Evolutionary conservation across 306 rosid species (phyloP).

Genomic region (Trifolium repens): DNA sequence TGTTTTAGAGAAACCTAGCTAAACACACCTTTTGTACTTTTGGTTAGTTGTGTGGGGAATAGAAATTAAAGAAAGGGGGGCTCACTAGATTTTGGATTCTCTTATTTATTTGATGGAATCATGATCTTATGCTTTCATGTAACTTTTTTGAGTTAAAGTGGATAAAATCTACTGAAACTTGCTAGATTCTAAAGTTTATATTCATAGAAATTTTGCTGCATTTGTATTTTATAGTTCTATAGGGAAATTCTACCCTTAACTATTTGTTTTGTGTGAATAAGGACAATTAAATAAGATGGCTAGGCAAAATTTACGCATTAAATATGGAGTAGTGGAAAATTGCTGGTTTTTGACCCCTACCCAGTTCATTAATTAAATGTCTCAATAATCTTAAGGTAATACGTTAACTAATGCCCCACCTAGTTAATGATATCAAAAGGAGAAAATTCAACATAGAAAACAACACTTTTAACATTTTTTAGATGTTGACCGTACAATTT

Average conservation of each 20-base stretch:
- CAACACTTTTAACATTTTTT: no score
- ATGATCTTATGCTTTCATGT: constrained; percentile 31
- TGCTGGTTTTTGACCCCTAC: no score
- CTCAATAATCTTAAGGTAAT: no score
- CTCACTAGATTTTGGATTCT: constrained; percentile 35
- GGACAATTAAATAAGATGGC: no score
- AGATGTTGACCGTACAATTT: no score
- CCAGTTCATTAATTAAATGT: no score
- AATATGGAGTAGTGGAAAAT: no score
- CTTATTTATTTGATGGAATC: constrained; percentile 24
- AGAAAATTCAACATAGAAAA: no score
- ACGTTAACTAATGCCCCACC: no score
- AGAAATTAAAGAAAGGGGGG: not conserved
- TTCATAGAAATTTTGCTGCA: constrained; percentile 2
- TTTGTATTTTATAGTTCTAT: not conserved
- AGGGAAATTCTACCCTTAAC: not conserved
- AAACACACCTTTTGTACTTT: constrained; percentile 5
- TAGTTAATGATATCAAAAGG: no score
- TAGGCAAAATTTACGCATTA: no score
- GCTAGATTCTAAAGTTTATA: constrained; percentile 3
- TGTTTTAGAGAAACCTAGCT: constrained; percentile 24
- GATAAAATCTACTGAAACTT: constrained; percentile 40
- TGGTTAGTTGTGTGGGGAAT: constrained; percentile 17
- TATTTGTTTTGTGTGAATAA: no score
- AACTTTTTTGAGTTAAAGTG: constrained; percentile 37